Conservation (phyloP, 2,329 filamentous ascomycete genomes). For the Apiospora malaysiana region DNA sequence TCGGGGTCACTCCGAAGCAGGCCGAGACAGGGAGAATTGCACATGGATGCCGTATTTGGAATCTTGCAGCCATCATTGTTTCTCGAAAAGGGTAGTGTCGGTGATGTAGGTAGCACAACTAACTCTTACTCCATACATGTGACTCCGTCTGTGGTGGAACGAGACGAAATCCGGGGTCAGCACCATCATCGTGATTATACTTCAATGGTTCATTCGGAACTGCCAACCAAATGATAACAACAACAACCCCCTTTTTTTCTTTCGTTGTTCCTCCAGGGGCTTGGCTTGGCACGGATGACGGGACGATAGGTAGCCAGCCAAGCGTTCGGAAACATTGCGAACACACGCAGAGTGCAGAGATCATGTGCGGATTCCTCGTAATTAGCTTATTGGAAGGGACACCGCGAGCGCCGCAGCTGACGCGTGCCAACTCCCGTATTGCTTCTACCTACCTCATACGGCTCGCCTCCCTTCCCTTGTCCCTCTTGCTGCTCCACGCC, state of each 20-base stretch:
- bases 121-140: no score
- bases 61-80: no score
- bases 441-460: neutral
- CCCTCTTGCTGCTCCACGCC: neutral
- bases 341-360: neutral
- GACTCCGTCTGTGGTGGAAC: no score
- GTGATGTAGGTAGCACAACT: no score
- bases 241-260: neutral
- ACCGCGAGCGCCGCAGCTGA: slow-evolving; percentile 1
- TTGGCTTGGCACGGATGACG: neutral
- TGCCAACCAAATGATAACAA: no score
- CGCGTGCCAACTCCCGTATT: neutral
- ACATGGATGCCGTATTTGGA: no score
- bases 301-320: neutral
- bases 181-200: no score
- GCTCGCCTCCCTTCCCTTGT: neutral
- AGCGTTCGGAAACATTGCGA: neutral
- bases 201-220: no score
- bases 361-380: neutral
- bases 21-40: no score
- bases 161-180: no score
- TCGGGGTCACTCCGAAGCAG: no score
- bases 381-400: neutral
- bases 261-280: neutral
- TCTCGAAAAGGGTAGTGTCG: no score